These are phyloP conservation scores for Apiotrichum gracile DNA, from an alignment of 1,284 basidiomycete genomes.

Conservation along the genomic window DNA sequence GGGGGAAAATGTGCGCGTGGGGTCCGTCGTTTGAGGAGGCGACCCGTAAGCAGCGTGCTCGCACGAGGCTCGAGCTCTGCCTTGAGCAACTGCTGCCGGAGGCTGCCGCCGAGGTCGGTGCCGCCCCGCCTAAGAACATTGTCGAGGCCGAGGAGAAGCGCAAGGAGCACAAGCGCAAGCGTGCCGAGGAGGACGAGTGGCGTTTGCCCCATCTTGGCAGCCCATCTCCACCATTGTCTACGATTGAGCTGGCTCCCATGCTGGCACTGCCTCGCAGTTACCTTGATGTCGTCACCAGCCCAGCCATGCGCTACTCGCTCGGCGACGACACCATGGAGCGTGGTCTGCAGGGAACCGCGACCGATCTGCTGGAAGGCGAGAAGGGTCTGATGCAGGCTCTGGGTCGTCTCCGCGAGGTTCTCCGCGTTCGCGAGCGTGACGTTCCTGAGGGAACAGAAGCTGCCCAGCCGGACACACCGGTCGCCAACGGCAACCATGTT, in stretches of 20 bases:
- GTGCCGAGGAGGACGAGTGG: conserved; percentile 25
- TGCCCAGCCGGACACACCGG: neutral
- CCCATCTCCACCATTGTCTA: conserved; percentile 40
- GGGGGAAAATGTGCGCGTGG: conserved; percentile 47
- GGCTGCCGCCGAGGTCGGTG: conserved; percentile 35
- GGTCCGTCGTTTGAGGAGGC: conserved; percentile 40
- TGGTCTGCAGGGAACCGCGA: conserved; percentile 43
- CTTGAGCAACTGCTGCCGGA: conserved; percentile 39
- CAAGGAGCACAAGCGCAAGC: conserved; percentile 24
- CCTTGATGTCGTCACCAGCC: conserved; percentile 42
- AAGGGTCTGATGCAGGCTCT: conserved; percentile 43
- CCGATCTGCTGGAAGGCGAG: conserved; percentile 47
- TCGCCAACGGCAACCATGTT: neutral
- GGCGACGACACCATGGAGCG: conserved; percentile 45
- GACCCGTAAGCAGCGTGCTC: conserved; percentile 22
- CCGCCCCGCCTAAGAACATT: conserved; percentile 29
- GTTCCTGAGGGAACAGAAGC: conserved; percentile 20
- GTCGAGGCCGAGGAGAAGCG: conserved; percentile 22
- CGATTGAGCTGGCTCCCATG: conserved; percentile 37
- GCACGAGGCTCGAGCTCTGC: conserved; percentile 34
- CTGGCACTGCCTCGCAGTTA: conserved; percentile 41
- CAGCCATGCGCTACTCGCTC: conserved; percentile 44
- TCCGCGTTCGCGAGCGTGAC: conserved; percentile 33
- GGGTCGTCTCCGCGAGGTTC: conserved; percentile 39
- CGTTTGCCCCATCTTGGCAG: conserved; percentile 40